Evolutionary conservation across 345 rosid species (phyloP).

Genomic region (Salix udensis): DNA sequence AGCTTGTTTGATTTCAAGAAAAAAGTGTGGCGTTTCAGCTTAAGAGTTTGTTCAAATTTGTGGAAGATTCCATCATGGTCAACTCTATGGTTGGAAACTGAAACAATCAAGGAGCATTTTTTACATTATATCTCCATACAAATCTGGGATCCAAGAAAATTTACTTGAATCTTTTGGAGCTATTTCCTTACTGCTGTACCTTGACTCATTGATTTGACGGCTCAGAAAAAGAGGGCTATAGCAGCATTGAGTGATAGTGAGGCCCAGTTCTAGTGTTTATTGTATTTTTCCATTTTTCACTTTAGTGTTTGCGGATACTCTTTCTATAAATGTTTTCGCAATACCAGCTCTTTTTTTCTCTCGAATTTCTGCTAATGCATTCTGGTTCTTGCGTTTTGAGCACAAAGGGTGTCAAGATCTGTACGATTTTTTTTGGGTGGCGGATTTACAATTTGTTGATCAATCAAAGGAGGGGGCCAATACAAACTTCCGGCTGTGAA

Average conservation of each 20-base stretch:
- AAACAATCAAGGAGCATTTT: slow-evolving; percentile 15
- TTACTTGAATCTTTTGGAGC: slow-evolving; percentile 6
- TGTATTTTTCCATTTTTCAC: slow-evolving; percentile 9
- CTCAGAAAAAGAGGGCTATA: slow-evolving; percentile 20
- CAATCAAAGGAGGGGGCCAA: slow-evolving; percentile 6
- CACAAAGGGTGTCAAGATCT: slow-evolving; percentile 30
- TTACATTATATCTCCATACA: background rate
- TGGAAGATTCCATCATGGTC: slow-evolving; percentile 17
- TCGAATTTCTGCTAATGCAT: slow-evolving; percentile 16
- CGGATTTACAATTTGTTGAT: slow-evolving; percentile 9
- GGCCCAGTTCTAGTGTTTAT: slow-evolving; percentile 11
- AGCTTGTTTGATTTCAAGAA: slow-evolving; percentile 3
- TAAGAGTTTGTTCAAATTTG: slow-evolving; percentile 10
- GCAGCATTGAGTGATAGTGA: slow-evolving; percentile 9
- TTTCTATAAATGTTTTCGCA: background rate
- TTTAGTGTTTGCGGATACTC: slow-evolving; percentile 17
- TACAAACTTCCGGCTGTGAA: background rate
- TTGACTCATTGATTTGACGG: slow-evolving; percentile 40
- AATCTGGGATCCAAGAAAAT: slow-evolving; percentile 27
- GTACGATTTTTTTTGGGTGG: background rate
- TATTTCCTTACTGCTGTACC: slow-evolving; percentile 24
- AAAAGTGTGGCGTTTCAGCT: background rate
- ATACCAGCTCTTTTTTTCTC: background rate
- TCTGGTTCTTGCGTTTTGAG: slow-evolving; percentile 18
- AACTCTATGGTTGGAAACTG: slow-evolving; percentile 25